Evolutionary conservation across 2,329 filamentous ascomycete species (phyloP).

Genomic region (Paraphaeosphaeria sporulosa): DNA sequence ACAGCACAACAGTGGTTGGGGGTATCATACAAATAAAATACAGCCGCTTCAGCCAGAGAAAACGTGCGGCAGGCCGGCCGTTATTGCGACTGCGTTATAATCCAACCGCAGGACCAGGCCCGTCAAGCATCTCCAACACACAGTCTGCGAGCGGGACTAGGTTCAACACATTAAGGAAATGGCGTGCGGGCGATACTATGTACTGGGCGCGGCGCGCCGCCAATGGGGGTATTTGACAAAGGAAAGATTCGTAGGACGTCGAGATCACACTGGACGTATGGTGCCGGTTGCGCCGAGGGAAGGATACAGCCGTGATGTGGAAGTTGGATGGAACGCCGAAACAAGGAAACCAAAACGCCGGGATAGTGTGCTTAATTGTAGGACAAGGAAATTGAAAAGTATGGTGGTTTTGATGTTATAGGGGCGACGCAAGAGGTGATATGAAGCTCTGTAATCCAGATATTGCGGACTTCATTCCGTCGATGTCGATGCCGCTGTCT

Average conservation of each 20-base stretch:
- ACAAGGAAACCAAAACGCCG: conserved; percentile 14
- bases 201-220: background rate
- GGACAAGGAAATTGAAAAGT: conserved; percentile 22
- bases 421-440: conserved; percentile 37
- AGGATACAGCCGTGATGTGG: conserved; percentile 14
- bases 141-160: conserved; percentile 13
- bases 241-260: conserved; percentile 41
- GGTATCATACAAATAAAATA: conserved; percentile 15
- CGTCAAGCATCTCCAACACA: conserved; percentile 10
- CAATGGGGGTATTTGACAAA: conserved; percentile 26
- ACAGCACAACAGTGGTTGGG: conserved; percentile 2
- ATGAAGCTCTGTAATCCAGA: conserved; percentile 24
- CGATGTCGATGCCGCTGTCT: conserved; percentile 49
- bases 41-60: conserved; percentile 19
- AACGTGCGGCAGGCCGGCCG: background rate
- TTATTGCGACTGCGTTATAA: no score
- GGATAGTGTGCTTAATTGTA: background rate
- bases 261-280: conserved; percentile 44
- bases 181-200: background rate
- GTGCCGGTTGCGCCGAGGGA: conserved; percentile 35
- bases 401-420: conserved; percentile 33
- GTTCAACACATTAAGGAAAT: conserved; percentile 27
- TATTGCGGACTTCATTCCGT: conserved; percentile 33
- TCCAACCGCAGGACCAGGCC: conserved; percentile 3
- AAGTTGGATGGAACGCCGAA: background rate